Evolutionary conservation across 768 basidiomycete species (phyloP).

Genomic region (Megacollybia marginata): DNA sequence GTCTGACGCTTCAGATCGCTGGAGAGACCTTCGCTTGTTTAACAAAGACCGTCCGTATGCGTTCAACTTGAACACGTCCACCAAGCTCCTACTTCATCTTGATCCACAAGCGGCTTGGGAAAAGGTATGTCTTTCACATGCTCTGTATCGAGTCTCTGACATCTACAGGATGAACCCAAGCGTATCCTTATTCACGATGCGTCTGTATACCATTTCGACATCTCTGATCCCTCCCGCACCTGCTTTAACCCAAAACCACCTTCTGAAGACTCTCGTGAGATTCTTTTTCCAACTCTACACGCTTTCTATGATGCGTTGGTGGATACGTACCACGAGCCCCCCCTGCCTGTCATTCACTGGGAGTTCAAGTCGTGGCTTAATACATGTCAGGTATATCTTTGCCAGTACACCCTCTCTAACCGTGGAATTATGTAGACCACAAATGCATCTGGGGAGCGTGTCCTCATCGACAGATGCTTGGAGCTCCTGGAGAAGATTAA

Average conservation of each 20-base stretch:
- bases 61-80: conserved; percentile 1
- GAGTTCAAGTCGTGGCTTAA: neutral
- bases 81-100: conserved; percentile 4
- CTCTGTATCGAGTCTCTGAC: neutral
- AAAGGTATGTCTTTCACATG: neutral
- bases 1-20: neutral
- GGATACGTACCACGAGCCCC: conserved; percentile 1
- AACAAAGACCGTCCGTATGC: conserved; percentile 4
- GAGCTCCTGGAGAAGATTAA: conserved; percentile 3
- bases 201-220: conserved; percentile 9
- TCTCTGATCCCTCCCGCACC: conserved; percentile 5
- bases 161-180: neutral
- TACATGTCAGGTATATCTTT: conserved; percentile 1
- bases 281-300: conserved; percentile 7
- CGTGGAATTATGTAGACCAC: neutral
- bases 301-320: conserved; percentile 6
- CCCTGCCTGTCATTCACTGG: conserved; percentile 1
- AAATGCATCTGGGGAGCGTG: neutral
- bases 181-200: conserved; percentile 6
- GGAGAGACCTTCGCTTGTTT: conserved; percentile 1
- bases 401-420: conserved; percentile 6
- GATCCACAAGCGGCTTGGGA: neutral
- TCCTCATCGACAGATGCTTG: conserved; percentile 2
- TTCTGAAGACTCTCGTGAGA: neutral
- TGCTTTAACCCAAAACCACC: conserved; percentile 7